phyloP scores from a whole-genome alignment of 495 filamentous ascomycete genomes.

The Astrocystis sublimbata region DNA sequence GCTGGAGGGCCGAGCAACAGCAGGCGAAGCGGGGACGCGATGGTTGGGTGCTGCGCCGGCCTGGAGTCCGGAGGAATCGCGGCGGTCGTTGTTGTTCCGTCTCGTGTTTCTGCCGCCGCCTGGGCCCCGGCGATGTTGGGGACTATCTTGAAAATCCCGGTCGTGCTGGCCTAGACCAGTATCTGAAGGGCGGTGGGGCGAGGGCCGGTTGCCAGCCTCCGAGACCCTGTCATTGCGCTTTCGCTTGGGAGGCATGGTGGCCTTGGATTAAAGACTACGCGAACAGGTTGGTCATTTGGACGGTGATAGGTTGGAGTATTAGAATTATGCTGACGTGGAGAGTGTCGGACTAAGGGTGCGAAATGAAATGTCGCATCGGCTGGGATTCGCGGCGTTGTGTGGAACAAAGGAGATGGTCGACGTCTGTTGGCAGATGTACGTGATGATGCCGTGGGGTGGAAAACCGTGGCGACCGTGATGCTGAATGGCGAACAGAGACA shows the following conservation, averaged over 20 bases:
- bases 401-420: background rate
- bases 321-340: conserved; percentile 11
- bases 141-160: conserved; percentile 42
- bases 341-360: background rate
- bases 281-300: conserved; percentile 26
- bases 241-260: conserved; percentile 54
- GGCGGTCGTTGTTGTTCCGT: conserved; percentile 39
- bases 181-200: conserved; percentile 55
- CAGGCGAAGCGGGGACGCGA: conserved; percentile 41
- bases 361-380: conserved; percentile 12
- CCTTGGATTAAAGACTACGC: conserved; percentile 17
- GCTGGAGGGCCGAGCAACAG: conserved; percentile 44
- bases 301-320: conserved; percentile 9
- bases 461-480: background rate
- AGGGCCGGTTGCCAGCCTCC: conserved; percentile 49
- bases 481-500: background rate
- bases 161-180: conserved; percentile 53
- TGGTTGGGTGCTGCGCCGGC: conserved; percentile 17
- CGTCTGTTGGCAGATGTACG: background rate
- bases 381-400: background rate
- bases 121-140: conserved; percentile 34
- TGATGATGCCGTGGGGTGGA: background rate
- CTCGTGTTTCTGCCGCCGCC: conserved; percentile 41
- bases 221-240: conserved; percentile 52
- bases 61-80: conserved; percentile 42